Evolutionary conservation across 2,329 filamentous ascomycete species (phyloP).

Genomic region (Zarea fungicola): DNA sequence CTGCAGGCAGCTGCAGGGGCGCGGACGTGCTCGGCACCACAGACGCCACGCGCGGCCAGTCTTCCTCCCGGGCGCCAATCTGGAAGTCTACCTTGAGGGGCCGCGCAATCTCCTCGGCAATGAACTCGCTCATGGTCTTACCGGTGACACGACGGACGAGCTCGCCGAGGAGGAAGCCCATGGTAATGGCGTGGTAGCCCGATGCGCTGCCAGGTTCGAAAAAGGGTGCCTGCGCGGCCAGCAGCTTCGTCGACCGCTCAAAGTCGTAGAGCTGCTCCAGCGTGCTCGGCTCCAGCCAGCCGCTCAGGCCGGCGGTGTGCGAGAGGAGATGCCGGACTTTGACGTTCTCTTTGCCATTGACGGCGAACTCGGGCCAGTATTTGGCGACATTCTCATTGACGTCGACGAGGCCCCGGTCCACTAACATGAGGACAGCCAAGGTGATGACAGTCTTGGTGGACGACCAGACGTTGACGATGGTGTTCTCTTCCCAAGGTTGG

Average conservation of each 20-base stretch:
- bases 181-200: conserved; percentile 36
- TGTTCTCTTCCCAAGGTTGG: conserved; percentile 33
- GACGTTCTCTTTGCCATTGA: conserved; percentile 35
- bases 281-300: conserved; percentile 27
- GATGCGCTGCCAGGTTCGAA: conserved; percentile 39
- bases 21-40: conserved; percentile 23
- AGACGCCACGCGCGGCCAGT: conserved; percentile 35
- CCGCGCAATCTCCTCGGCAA: conserved; percentile 28
- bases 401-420: conserved; percentile 33
- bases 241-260: conserved; percentile 23
- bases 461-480: conserved; percentile 36
- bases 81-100: conserved; percentile 42
- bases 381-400: conserved; percentile 31
- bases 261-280: conserved; percentile 30
- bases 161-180: conserved; percentile 39
- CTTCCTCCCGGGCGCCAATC: conserved; percentile 36
- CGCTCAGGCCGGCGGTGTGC: conserved; percentile 33
- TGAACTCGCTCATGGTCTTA: conserved; percentile 37
- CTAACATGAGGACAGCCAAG: conserved; percentile 25
- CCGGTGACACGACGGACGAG: conserved; percentile 36
- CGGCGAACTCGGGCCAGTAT: conserved; percentile 43
- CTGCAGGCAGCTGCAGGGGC: conserved; percentile 19
- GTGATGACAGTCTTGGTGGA: conserved; percentile 29
- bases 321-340: conserved; percentile 35
- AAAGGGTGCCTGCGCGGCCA: conserved; percentile 37